Conservation (phyloP, 2,329 filamentous ascomycete genomes). For the Bipolaris victoriae region DNA sequence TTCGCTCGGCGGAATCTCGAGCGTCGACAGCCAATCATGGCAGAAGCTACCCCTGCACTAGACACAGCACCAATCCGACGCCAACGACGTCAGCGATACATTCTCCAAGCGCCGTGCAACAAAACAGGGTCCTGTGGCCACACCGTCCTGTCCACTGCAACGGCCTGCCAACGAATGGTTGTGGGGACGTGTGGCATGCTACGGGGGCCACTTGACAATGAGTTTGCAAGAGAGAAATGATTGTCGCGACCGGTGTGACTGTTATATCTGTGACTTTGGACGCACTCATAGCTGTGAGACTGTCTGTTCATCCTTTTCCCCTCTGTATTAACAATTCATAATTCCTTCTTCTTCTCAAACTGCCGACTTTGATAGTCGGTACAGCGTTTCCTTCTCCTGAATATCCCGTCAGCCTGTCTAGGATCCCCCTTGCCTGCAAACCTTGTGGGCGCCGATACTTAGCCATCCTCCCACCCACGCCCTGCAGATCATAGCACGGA, state of each 20-base stretch:
- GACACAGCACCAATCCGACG: slow-evolving; percentile 20
- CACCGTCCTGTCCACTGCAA: slow-evolving; percentile 13
- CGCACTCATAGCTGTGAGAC: no score
- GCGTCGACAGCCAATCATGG: slow-evolving; percentile 35
- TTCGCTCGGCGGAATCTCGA: slow-evolving; percentile 10
- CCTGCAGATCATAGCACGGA: slow-evolving; percentile 10
- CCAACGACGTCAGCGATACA: slow-evolving; percentile 41
- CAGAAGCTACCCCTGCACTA: slow-evolving; percentile 12
- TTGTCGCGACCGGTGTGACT: not conserved
- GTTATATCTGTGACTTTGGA: not conserved
- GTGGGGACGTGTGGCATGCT: not conserved
- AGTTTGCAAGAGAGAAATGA: not conserved
- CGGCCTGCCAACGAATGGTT: slow-evolving; percentile 22
- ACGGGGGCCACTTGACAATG: not conserved
- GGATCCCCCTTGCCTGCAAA: not conserved
- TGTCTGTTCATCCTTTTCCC: not conserved
- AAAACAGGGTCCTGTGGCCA: slow-evolving; percentile 28
- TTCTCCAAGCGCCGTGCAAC: slow-evolving; percentile 17
- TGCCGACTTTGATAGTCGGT: slow-evolving; percentile 24
- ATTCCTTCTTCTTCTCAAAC: not conserved
- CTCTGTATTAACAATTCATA: not conserved
- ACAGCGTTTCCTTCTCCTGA: not conserved
- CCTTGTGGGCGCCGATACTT: slow-evolving; percentile 1
- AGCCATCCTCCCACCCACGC: not conserved
- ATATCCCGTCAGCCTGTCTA: not conserved